Evolutionary conservation across 2,329 filamentous ascomycete genomes (phyloP).

Genomic region (Verticillium dahliae): DNA sequence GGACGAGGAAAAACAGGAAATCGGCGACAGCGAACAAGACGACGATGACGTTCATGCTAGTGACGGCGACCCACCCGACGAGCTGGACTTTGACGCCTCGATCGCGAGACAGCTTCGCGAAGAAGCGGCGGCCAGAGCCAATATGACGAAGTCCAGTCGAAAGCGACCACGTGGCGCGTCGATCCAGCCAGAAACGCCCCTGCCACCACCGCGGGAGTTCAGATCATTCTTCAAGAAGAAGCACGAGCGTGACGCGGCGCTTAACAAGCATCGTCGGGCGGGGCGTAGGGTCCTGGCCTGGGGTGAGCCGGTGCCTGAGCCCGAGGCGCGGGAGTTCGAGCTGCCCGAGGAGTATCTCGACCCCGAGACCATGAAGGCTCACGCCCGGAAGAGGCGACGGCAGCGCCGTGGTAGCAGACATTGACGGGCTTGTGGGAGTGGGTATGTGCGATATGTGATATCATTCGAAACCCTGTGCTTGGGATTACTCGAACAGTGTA

Average conservation of each 20-base stretch:
- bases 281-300: slow-evolving; percentile 70
- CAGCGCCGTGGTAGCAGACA: slow-evolving; percentile 46
- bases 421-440: slow-evolving; percentile 15
- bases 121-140: slow-evolving; percentile 53
- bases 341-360: slow-evolving; percentile 61
- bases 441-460: not conserved
- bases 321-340: slow-evolving; percentile 64
- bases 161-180: slow-evolving; percentile 19
- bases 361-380: slow-evolving; percentile 47
- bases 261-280: slow-evolving; percentile 65
- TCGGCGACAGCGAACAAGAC: slow-evolving; percentile 19
- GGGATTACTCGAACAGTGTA: not conserved
- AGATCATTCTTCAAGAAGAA: slow-evolving; percentile 81
- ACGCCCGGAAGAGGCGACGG: slow-evolving; percentile 56
- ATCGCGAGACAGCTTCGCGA: slow-evolving; percentile 70
- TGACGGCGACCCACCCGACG: slow-evolving; percentile 44
- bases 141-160: slow-evolving; percentile 20
- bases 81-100: slow-evolving; percentile 63
- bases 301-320: slow-evolving; percentile 73
- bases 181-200: slow-evolving; percentile 13
- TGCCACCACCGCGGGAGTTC: slow-evolving; percentile 52
- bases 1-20: slow-evolving; percentile 18
- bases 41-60: slow-evolving; percentile 17
- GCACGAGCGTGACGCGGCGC: slow-evolving; percentile 70
- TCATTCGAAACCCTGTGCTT: not conserved